Conservation (phyloP, 2,329 filamentous ascomycete species). For the Chaetomium globosum region DNA sequence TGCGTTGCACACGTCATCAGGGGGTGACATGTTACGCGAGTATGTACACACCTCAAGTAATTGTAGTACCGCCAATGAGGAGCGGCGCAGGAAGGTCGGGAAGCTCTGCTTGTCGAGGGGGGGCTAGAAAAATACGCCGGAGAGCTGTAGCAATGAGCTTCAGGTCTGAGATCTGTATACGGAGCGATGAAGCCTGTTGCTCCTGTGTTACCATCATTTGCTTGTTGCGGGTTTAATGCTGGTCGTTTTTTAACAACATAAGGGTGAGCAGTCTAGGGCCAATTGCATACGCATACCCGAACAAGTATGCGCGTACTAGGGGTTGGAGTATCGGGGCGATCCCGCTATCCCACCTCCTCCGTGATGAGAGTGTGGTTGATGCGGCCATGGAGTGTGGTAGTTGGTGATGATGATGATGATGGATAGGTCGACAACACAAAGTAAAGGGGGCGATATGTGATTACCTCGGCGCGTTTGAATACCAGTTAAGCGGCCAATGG, state of each 20-base stretch:
- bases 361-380: conserved; percentile 13
- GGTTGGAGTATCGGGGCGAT: conserved; percentile 58
- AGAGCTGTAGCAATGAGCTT: too few species aligned
- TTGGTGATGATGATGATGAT: background rate
- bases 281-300: conserved; percentile 64
- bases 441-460: background rate
- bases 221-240: conserved; percentile 38
- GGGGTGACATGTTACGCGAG: background rate
- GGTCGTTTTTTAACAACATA: conserved; percentile 53
- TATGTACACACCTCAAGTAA: conserved; percentile 57
- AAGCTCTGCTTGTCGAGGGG: conserved; percentile 61
- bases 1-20: background rate
- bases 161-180: too few species aligned
- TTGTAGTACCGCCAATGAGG: conserved; percentile 61
- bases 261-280: conserved; percentile 59
- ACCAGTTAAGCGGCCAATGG: background rate
- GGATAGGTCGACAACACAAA: background rate
- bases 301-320: conserved; percentile 59
- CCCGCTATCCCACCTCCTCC: conserved; percentile 32
- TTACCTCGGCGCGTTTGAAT: background rate
- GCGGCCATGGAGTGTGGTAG: background rate
- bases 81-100: conserved; percentile 62
- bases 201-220: conserved; percentile 14
- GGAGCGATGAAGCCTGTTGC: too few species aligned
- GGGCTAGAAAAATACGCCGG: conserved; percentile 51